Conservation (phyloP, 2,329 filamentous ascomycete genomes). For the Lasiodiplodia hormozganensis region DNA sequence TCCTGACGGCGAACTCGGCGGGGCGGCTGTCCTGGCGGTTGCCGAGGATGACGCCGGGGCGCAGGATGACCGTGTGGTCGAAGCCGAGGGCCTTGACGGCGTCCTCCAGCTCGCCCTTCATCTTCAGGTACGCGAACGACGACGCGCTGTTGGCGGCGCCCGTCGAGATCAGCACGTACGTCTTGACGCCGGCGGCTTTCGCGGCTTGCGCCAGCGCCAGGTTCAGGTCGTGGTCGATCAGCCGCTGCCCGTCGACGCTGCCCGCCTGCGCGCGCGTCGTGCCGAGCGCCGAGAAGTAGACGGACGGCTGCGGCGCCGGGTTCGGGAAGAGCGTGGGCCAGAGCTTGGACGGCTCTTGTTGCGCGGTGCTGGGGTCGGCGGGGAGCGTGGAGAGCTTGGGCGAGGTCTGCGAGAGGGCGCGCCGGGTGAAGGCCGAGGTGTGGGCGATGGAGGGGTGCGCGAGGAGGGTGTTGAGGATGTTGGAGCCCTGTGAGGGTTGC, state of each 20-base stretch:
- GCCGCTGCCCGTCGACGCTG: slow-evolving; percentile 78
- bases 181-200: slow-evolving; percentile 72
- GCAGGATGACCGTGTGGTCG: slow-evolving; percentile 75
- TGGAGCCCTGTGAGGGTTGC: slow-evolving; percentile 64
- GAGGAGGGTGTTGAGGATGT: slow-evolving; percentile 73
- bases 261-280: slow-evolving; percentile 81
- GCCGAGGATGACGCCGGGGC: slow-evolving; percentile 80
- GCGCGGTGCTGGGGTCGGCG: slow-evolving; percentile 57
- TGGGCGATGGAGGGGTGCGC: slow-evolving; percentile 59
- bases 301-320: slow-evolving; percentile 62
- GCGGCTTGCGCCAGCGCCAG: slow-evolving; percentile 78
- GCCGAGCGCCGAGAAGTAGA: slow-evolving; percentile 80
- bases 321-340: slow-evolving; percentile 70
- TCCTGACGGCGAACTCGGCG: slow-evolving; percentile 64
- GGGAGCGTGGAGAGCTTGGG: slow-evolving; percentile 72
- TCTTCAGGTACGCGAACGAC: slow-evolving; percentile 64
- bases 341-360: slow-evolving; percentile 50
- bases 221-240: slow-evolving; percentile 88
- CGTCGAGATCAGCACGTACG: slow-evolving; percentile 78
- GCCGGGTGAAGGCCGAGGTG: slow-evolving; percentile 71
- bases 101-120: slow-evolving; percentile 91
- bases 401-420: slow-evolving; percentile 60
- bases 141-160: slow-evolving; percentile 60
- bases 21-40: slow-evolving; percentile 67
- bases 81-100: slow-evolving; percentile 74